Evolutionary conservation across 1,284 basidiomycete species (phyloP).

Genomic region (Pascua guehoae): DNA sequence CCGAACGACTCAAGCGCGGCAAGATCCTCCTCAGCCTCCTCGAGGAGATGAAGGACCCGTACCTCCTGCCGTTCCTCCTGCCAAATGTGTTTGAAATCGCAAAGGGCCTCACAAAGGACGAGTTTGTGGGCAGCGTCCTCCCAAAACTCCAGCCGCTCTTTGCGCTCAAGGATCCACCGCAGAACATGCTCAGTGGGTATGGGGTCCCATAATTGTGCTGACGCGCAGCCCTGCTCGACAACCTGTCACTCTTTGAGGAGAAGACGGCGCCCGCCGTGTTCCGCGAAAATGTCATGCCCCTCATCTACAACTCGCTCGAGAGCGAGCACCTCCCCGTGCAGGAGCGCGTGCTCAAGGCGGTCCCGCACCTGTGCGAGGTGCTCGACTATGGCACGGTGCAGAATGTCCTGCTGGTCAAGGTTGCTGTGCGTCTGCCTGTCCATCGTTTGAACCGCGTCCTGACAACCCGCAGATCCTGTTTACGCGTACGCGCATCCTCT

Average conservation of each 20-base stretch:
- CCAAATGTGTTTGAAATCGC: slow-evolving; percentile 96
- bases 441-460: background rate
- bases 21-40: slow-evolving; percentile 94
- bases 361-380: slow-evolving; percentile 84
- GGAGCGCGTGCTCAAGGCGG: slow-evolving; percentile 78
- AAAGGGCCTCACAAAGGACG: slow-evolving; percentile 67
- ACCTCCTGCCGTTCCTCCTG: slow-evolving; percentile 90
- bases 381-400: slow-evolving; percentile 92
- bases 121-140: slow-evolving; percentile 70
- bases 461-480: slow-evolving; percentile 65
- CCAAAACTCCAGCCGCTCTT: slow-evolving; percentile 90
- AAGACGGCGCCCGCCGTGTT: slow-evolving; percentile 87
- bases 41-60: slow-evolving; percentile 94
- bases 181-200: slow-evolving; percentile 75
- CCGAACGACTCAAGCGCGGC: slow-evolving; percentile 76
- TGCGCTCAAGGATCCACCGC: slow-evolving; percentile 86
- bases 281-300: slow-evolving; percentile 85
- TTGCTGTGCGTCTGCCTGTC: slow-evolving; percentile 61
- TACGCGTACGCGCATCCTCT: slow-evolving; percentile 77
- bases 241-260: slow-evolving; percentile 76
- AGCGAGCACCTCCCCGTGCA: slow-evolving; percentile 86
- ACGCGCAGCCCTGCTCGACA: slow-evolving; percentile 67
- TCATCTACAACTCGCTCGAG: slow-evolving; percentile 93
- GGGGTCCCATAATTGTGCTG: background rate
- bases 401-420: slow-evolving; percentile 76